A percentile compares a stretch with the other conserved stretches of the same genome.
Conservation (phyloP, 345 rosid genomes). For the Anacardium occidentale region DNA sequence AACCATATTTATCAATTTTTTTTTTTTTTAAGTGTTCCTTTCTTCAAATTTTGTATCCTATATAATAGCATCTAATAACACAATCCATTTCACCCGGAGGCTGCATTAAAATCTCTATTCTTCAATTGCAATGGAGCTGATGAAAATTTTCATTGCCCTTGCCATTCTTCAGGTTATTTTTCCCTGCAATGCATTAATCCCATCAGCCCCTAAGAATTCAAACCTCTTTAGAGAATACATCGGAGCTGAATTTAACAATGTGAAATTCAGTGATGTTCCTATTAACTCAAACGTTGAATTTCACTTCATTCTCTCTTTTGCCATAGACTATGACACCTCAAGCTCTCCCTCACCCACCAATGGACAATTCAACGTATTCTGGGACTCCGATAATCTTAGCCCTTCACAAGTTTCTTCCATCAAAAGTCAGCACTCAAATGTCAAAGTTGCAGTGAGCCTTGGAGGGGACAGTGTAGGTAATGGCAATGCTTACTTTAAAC, state of each 20-base stretch:
- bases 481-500: slow-evolving; percentile 27
- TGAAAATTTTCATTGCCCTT: slow-evolving; percentile 20
- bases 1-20: not conserved
- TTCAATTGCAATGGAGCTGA: slow-evolving; percentile 11
- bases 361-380: slow-evolving; percentile 38
- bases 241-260: slow-evolving; percentile 33
- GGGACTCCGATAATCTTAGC: slow-evolving; percentile 36
- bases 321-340: slow-evolving; percentile 34
- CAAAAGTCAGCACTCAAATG: slow-evolving; percentile 30
- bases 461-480: slow-evolving; percentile 32
- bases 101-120: not conserved
- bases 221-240: slow-evolving; percentile 44
- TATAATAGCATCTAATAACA: slow-evolving; percentile 1
- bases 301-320: slow-evolving; percentile 45
- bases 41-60: not conserved
- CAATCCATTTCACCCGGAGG: not conserved
- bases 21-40: not conserved
- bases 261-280: slow-evolving; percentile 37
- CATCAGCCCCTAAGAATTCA: slow-evolving; percentile 27
- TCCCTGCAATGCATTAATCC: not conserved
- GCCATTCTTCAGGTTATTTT: slow-evolving; percentile 20
- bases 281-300: slow-evolving; percentile 34
- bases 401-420: slow-evolving; percentile 35
- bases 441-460: slow-evolving; percentile 40
- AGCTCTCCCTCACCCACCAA: slow-evolving; percentile 35